These are phyloP conservation scores for Patellifolia procumbens DNA, from an alignment of 179 eudicot genomes.

Conservation along the genomic window DNA sequence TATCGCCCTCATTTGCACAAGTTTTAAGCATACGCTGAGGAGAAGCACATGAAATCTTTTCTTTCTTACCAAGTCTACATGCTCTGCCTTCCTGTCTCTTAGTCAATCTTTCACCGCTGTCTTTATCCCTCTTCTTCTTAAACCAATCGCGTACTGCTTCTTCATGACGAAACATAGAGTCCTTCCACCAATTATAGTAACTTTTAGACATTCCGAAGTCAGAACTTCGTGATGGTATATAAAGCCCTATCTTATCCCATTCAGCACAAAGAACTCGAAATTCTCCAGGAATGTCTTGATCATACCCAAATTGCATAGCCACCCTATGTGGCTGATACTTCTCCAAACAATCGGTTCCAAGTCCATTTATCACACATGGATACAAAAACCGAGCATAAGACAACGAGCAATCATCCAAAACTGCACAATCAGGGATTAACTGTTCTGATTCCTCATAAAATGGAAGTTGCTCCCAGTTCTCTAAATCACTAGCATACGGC, in stretches of 20 bases:
- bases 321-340: conserved; percentile 35
- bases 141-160: conserved; percentile 13
- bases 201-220: conserved; percentile 24
- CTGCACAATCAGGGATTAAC: neutral
- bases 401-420: conserved; percentile 24
- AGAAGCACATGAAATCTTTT: too few species aligned
- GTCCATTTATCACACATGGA: conserved; percentile 22
- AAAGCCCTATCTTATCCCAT: conserved; percentile 22
- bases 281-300: conserved; percentile 33
- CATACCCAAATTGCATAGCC: conserved; percentile 41
- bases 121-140: neutral
- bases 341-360: conserved; percentile 17
- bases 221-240: conserved; percentile 26
- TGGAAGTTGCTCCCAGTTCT: conserved; percentile 27
- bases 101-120: neutral
- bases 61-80: too few species aligned
- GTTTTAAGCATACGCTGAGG: too few species aligned
- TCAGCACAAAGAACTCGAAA: neutral
- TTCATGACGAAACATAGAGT: conserved; percentile 9
- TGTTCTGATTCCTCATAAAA: conserved; percentile 30
- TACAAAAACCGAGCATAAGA: conserved; percentile 33
- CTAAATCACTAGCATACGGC: conserved; percentile 31
- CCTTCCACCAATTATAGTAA: conserved; percentile 33
- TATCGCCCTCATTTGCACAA: too few species aligned
- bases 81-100: too few species aligned